Percentiles rank a stretch among this genome's conserved stretches.
Evolutionary conservation across 2,329 filamentous ascomycete genomes (phyloP).

Genomic region (Emmonsiellopsis sp.): DNA sequence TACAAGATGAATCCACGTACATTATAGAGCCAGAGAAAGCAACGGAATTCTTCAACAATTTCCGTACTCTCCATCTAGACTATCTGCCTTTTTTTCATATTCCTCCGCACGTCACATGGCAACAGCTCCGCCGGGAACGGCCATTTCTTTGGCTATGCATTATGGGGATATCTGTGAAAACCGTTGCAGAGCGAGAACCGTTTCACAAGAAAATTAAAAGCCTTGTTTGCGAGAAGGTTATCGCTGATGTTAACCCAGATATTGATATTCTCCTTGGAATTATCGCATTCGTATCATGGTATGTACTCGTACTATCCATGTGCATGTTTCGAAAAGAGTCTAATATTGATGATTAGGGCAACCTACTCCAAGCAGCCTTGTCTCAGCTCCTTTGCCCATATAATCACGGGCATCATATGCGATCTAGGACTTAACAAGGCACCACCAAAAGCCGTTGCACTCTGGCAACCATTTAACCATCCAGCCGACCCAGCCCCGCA

Average conservation of each 20-base stretch:
- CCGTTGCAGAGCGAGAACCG: conserved; percentile 15
- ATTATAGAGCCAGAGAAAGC: background rate
- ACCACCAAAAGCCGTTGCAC: background rate
- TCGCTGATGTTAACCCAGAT: background rate
- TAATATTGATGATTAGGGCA: background rate
- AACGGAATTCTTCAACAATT: background rate
- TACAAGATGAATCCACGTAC: background rate
- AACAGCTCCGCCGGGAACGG: conserved; percentile 21
- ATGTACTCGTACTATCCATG: background rate
- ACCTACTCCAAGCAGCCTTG: conserved; percentile 9
- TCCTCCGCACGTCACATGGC: conserved; percentile 15
- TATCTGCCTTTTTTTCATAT: conserved; percentile 22
- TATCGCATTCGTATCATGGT: background rate
- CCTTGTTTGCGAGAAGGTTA: background rate
- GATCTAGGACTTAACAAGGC: conserved; percentile 19
- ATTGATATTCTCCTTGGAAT: background rate
- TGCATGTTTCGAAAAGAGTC: background rate
- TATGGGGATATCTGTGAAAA: conserved; percentile 23
- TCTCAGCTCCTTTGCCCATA: conserved; percentile 14
- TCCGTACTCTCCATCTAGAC: conserved; percentile 11
- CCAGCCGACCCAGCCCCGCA: conserved; percentile 13
- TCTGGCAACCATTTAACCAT: background rate
- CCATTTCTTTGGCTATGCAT: conserved; percentile 34
- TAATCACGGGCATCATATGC: conserved; percentile 17
- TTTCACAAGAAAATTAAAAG: background rate